Evolutionary conservation across 2,329 filamentous ascomycete species (phyloP).

Genomic region (Fusarium sublunatum): DNA sequence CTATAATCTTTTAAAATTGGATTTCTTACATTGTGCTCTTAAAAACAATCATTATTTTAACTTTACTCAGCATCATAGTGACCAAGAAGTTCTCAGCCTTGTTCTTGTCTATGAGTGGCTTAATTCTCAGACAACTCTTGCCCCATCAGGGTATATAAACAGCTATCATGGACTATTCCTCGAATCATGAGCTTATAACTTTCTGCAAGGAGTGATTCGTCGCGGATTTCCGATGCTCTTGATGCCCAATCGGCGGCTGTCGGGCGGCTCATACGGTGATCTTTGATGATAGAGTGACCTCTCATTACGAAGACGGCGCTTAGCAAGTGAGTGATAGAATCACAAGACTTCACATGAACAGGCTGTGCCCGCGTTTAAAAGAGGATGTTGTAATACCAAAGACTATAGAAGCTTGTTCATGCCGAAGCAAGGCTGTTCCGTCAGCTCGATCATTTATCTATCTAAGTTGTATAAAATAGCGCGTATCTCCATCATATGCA

Average conservation of each 20-base stretch:
- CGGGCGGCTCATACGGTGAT: constrained; percentile 20
- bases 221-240: constrained; percentile 10
- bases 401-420: background rate
- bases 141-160: constrained; percentile 26
- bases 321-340: too few species aligned
- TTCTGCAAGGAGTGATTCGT: constrained; percentile 1
- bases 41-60: too few species aligned
- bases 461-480: constrained; percentile 7
- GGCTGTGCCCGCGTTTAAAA: background rate
- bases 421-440: constrained; percentile 1
- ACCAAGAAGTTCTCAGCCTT: constrained; percentile 1
- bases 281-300: background rate
- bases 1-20: too few species aligned
- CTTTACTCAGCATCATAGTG: background rate
- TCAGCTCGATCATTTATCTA: constrained; percentile 14
- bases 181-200: constrained; percentile 22
- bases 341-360: background rate
- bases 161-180: constrained; percentile 29
- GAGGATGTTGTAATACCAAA: background rate
- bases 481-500: constrained; percentile 5
- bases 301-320: too few species aligned
- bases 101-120: constrained; percentile 34
- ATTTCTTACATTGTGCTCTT: too few species aligned
- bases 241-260: constrained; percentile 25
- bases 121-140: constrained; percentile 20